phyloP scores from a whole-genome alignment of 768 basidiomycete genomes.

The Naganishia randhawae region DNA sequence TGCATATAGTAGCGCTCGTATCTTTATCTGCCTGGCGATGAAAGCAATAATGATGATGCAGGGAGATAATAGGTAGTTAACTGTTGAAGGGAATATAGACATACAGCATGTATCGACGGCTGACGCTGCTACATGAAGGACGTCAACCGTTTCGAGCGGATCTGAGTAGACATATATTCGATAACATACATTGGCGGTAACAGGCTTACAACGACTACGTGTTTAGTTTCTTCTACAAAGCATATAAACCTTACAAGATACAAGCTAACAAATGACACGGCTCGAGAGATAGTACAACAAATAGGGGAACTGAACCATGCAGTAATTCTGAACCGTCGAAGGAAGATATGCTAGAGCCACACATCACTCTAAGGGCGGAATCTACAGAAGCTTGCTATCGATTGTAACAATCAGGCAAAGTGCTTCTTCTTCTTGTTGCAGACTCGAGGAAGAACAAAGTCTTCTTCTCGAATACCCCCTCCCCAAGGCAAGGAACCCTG shows the following conservation, averaged over 20 bases:
- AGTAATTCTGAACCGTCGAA: background rate
- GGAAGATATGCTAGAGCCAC: background rate
- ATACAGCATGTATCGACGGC: too few species aligned
- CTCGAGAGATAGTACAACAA: background rate
- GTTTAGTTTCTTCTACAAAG: slow-evolving; percentile 1
- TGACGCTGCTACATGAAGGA: too few species aligned
- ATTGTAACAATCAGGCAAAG: background rate
- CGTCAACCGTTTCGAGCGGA: too few species aligned
- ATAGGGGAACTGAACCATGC: background rate
- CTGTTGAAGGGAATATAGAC: too few species aligned
- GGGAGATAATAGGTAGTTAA: too few species aligned
- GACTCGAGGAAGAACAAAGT: slow-evolving; percentile 52
- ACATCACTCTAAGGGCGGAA: too few species aligned
- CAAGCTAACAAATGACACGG: background rate
- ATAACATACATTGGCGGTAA: background rate
- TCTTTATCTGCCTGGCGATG: too few species aligned
- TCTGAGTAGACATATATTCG: too few species aligned
- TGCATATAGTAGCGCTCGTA: too few species aligned
- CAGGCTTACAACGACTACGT: background rate
- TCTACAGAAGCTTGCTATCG: background rate
- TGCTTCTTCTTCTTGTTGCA: slow-evolving; percentile 48
- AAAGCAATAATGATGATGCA: too few species aligned
- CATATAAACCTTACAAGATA: background rate
- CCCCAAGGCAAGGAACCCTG: slow-evolving; percentile 66
- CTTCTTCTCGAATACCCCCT: slow-evolving; percentile 73